Base-by-base conservation (phyloP, 2,329 filamentous ascomycete species). In the Venturia asperata region DNA sequence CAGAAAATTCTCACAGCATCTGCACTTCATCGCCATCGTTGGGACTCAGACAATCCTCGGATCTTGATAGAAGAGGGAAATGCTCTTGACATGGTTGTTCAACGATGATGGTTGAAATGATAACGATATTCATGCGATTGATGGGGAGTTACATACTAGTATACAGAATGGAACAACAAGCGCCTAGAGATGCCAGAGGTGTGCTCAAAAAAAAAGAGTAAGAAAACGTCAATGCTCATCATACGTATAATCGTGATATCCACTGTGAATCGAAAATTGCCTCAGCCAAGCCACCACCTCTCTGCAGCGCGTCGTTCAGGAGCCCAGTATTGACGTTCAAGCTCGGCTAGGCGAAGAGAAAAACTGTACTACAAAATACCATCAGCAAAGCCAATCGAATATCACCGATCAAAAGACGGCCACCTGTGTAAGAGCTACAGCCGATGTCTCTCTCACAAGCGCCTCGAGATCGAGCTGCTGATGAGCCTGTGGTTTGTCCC, bases 401-500 rank as follows among this genome's bases (percentile, higher is more conserved):
- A n/a, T 37, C 1, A 19, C 27, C 15, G 10, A 1, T 58, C 52
- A 58, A 58, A 58, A 58, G 9, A 58, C 52, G 10, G 52, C 52
- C 19, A 58, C 52, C 17, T 58, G 52, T 58, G 27, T 34, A 19
- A 58, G 52, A 58, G 30, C 30, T 19, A 61, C 30, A 17, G 60
- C 19, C 13, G 60, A 34, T 2, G 42, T 61, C n/a, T 39, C 37
- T 11, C 37, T 61, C 5, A 43, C 60, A n/a, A 61, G 37, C 37
- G 60, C 30, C 27, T 61, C 39, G 21, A 42, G 34, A 19, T 61
- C 42, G 19, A 61, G 3, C 11, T 24, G 6, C 6, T 9, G 30
- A 17, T 64, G 30, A 37, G 30, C 64, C 19, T 45, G n/a, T 7
- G 39, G 58, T 34, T 65, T 34, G 15, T 24, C 43, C 64, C 64